Evolutionary conservation across 768 basidiomycete species (phyloP), one percentile per base, ranked within the genome.

Genomic region (Boletus insuetus): DNA sequence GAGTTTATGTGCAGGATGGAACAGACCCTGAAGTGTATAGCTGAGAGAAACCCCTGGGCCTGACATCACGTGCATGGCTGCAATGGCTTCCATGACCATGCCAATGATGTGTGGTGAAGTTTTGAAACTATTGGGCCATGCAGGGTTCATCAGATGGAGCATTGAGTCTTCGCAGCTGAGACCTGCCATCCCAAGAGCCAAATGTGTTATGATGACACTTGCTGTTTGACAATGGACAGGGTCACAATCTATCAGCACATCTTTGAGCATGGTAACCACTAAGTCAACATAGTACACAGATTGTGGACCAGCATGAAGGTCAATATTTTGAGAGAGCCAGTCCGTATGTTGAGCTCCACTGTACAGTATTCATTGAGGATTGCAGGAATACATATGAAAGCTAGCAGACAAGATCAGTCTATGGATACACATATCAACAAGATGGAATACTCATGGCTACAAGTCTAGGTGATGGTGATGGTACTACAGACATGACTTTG

Each of bases 111-210:
- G 97, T 6, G 97, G 97, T 13, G 89, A 92, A 2, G 95, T 96
- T 77, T 98, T 95, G 71, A 98, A 98, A 73, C 94, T 95, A 69
- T 98, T 98, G 2, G 97, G 97, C 94, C 95, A 98, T 14, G 98
- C 90, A 26, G 98, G 83, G 70, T 99, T 99, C 87, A 98, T 92
- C 46, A 98, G 75, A 67, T 99, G 97, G 49, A 94, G 81, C 85
- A 98, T 91, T 12, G 96, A 96, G 73, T 99, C 97, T 74, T 99
- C 97, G 64, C 94, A 94, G 1, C 96, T 95, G 26, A 98, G 82
- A 44, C 96, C 97, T 1, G 97, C 95, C 7, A 97, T 94, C 39
- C 97, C 97, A 31, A 99, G 82, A 4, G 97, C 94, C 43, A 99
- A 76, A 69, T 99, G 97, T 76, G 98, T 98, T 66, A 99, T 95